Evolutionary conservation across 371 early-diverging fungal genomes (phyloP).

Genomic region (Dentiscutata heterogama): DNA sequence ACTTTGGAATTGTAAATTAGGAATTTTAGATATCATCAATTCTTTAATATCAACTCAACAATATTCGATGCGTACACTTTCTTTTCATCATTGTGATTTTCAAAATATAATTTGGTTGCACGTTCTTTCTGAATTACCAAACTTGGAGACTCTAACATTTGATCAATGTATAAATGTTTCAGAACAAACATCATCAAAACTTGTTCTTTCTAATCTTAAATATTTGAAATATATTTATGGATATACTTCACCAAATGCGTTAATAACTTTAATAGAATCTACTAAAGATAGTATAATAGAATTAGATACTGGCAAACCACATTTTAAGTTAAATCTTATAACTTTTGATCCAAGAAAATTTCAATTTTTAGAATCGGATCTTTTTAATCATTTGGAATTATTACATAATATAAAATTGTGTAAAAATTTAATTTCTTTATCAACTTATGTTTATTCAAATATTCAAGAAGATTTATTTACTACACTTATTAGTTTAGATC

Average conservation of each 20-base stretch:
- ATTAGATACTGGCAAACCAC: neutral
- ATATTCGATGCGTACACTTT: neutral
- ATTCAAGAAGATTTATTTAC: neutral
- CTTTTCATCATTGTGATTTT: constrained; percentile 2
- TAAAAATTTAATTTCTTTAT: neutral
- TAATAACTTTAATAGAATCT: constrained; percentile 7
- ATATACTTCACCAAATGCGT: neutral
- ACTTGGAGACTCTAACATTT: neutral
- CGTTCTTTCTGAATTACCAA: neutral
- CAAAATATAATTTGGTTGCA: neutral
- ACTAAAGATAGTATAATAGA: neutral
- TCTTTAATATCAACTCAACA: neutral
- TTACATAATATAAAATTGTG: neutral
- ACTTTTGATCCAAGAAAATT: neutral
- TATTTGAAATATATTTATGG: neutral
- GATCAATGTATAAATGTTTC: constrained; percentile 7
- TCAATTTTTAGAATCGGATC: neutral
- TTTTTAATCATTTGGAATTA: neutral
- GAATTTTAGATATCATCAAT: constrained; percentile 3
- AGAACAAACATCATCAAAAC: neutral
- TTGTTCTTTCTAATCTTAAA: neutral
- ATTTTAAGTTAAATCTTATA: neutral
- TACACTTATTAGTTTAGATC: neutral
- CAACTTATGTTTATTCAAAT: neutral
- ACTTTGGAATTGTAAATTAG: constrained; percentile 5